phyloP scores from a whole-genome alignment of 2,329 filamentous ascomycete species.

The Rhytidhysteron rufulum region DNA sequence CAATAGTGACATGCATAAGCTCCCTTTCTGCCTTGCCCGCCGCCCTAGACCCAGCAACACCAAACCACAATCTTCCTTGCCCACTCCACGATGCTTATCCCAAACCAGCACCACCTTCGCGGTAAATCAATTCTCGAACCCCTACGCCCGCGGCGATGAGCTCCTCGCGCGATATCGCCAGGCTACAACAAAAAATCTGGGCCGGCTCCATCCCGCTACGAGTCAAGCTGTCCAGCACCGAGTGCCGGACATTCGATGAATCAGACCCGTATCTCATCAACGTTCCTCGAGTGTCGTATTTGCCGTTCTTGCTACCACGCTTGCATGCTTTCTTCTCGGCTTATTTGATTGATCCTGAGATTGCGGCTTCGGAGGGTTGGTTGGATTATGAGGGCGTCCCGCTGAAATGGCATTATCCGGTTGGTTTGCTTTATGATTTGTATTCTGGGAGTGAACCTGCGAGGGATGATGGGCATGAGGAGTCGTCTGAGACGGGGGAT shows the following conservation, averaged over 20 bases:
- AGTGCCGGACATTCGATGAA: conserved; percentile 58
- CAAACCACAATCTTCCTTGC: too few relatives aligned
- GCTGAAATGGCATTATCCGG: conserved; percentile 68
- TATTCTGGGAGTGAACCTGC: conserved; percentile 57
- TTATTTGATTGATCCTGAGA: conserved; percentile 55
- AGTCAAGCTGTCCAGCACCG: conserved; percentile 55
- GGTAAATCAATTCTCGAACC: not conserved
- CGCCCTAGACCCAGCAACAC: too few relatives aligned
- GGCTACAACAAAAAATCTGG: conserved; percentile 53
- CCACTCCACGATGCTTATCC: not conserved
- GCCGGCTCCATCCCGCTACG: conserved; percentile 57
- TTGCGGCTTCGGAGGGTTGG: conserved; percentile 54
- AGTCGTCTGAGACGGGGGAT: conserved; percentile 12
- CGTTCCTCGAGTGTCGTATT: conserved; percentile 63
- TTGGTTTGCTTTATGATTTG: conserved; percentile 66
- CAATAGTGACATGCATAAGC: too few relatives aligned
- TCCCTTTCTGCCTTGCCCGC: too few relatives aligned
- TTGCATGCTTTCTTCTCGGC: conserved; percentile 60
- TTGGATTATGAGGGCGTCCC: conserved; percentile 66
- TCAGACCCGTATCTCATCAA: conserved; percentile 61
- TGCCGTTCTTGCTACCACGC: conserved; percentile 61
- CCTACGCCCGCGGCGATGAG: conserved; percentile 14
- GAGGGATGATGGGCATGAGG: conserved; percentile 12
- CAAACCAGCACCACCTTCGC: not conserved
- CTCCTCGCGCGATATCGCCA: conserved; percentile 30